These are phyloP conservation scores for Prunus mume DNA, from an alignment of 306 rosid species.

Conservation along the genomic window DNA sequence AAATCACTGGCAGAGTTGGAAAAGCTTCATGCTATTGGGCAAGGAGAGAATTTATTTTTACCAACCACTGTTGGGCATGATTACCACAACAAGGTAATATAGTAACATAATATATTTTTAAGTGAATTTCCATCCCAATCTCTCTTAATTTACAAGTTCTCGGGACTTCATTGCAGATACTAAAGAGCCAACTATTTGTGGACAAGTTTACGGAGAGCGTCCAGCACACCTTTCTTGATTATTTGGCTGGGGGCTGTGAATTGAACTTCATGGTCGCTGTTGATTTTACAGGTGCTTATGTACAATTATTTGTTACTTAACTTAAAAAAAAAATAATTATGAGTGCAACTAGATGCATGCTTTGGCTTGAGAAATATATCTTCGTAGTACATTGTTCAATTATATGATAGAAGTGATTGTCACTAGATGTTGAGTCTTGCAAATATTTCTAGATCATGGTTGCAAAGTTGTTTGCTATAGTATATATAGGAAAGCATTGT, in stretches of 20 bases:
- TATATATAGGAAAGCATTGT: background rate
- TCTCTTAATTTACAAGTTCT: constrained; percentile 27
- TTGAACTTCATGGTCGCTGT: constrained; percentile 94
- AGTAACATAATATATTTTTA: constrained; percentile 27
- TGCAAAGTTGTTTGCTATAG: background rate
- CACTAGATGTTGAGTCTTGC: background rate
- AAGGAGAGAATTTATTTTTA: constrained; percentile 57
- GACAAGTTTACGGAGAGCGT: constrained; percentile 66
- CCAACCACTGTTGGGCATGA: constrained; percentile 61
- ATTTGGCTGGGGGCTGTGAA: constrained; percentile 87
- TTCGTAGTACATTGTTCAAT: background rate
- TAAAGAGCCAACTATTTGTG: constrained; percentile 79
- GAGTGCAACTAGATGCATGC: background rate
- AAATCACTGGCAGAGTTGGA: constrained; percentile 81
- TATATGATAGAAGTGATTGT: background rate
- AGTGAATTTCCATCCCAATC: background rate
- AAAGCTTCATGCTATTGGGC: constrained; percentile 63
- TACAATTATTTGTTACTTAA: background rate
- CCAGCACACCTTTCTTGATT: constrained; percentile 87
- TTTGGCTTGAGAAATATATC: background rate
- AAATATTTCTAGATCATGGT: background rate
- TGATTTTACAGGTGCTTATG: constrained; percentile 80
- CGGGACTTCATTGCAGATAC: constrained; percentile 47
- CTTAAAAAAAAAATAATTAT: background rate
- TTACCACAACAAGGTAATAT: constrained; percentile 72